These are phyloP conservation scores for Aspergillus thermomutatus DNA, from an alignment of 2,329 filamentous ascomycete species.

Conservation along the genomic window DNA sequence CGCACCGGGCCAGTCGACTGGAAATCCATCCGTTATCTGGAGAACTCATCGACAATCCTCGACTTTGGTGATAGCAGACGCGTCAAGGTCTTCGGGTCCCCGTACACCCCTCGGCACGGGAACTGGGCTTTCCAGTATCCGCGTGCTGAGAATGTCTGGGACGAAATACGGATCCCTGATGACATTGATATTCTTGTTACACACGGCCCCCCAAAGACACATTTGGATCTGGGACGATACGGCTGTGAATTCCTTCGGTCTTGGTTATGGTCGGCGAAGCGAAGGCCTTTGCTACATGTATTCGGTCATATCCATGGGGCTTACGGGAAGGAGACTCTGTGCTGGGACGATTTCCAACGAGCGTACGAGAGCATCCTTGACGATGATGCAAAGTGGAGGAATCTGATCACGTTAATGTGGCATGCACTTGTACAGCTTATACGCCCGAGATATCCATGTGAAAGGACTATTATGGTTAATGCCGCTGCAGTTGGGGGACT, in stretches of 20 bases:
- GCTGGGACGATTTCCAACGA: conserved; percentile 66
- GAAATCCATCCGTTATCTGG: not conserved
- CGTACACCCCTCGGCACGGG: conserved; percentile 69
- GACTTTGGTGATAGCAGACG: not conserved
- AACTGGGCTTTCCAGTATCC: conserved; percentile 74
- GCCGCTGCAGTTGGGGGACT: conserved; percentile 11
- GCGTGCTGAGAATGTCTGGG: conserved; percentile 29
- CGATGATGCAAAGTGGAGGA: conserved; percentile 1
- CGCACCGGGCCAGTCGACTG: not conserved
- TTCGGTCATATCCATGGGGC: conserved; percentile 78
- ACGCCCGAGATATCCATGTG: not conserved
- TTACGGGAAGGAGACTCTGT: conserved; percentile 61
- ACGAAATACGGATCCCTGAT: conserved; percentile 62
- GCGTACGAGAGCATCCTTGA: conserved; percentile 60
- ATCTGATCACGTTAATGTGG: not conserved
- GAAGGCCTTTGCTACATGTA: conserved; percentile 68
- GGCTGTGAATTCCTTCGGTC: conserved; percentile 65
- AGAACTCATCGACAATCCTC: not conserved
- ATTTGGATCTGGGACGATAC: conserved; percentile 53
- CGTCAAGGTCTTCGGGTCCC: conserved; percentile 65
- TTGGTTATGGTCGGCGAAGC: conserved; percentile 63
- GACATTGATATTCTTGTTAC: conserved; percentile 73
- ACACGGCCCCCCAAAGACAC: conserved; percentile 69
- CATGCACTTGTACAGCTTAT: not conserved
- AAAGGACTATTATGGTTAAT: conserved; percentile 10